phyloP scores from a whole-genome alignment of 2,329 filamentous ascomycete species.

The Phaeosphaeria sp. region DNA sequence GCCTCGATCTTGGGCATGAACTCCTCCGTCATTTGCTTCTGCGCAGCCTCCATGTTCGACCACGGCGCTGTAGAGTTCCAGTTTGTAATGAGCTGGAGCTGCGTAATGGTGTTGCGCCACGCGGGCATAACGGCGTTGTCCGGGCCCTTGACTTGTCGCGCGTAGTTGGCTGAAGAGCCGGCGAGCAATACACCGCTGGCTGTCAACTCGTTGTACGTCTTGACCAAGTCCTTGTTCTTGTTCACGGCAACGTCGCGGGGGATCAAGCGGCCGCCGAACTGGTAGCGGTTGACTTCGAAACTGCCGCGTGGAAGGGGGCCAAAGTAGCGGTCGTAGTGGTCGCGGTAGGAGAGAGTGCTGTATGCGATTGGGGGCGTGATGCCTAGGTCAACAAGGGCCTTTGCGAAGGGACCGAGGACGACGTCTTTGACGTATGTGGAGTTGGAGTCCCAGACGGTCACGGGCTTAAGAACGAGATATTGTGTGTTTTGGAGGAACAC shows the following conservation, averaged over 20 bases:
- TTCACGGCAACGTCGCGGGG: conserved; percentile 22
- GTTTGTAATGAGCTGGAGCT: conserved; percentile 27
- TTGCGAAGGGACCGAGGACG: conserved; percentile 28
- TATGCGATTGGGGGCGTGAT: conserved; percentile 30
- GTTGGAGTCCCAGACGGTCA: conserved; percentile 21
- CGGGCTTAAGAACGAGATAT: conserved; percentile 20
- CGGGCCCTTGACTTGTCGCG: conserved; percentile 13
- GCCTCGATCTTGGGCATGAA: conserved; percentile 29
- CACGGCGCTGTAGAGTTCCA: conserved; percentile 23
- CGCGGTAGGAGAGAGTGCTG: conserved; percentile 26
- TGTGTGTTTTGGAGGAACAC: conserved; percentile 20
- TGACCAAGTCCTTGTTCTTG: conserved; percentile 21
- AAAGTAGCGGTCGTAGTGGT: conserved; percentile 32
- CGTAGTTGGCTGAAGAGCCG: conserved; percentile 22
- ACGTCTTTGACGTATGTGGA: conserved; percentile 24
- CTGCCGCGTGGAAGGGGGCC: conserved; percentile 35
- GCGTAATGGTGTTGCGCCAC: conserved; percentile 28
- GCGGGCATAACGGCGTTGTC: conserved; percentile 32
- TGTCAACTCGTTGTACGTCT: conserved; percentile 17
- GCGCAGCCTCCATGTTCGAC: conserved; percentile 14
- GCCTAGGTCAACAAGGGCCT: conserved; percentile 18
- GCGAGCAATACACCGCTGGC: conserved; percentile 22
- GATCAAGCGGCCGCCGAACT: conserved; percentile 29
- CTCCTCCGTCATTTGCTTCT: conserved; percentile 21
- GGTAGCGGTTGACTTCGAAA: conserved; percentile 23